Conservation (phyloP, 2,329 filamentous ascomycete genomes). For the Aspergillus carbonarius region DNA sequence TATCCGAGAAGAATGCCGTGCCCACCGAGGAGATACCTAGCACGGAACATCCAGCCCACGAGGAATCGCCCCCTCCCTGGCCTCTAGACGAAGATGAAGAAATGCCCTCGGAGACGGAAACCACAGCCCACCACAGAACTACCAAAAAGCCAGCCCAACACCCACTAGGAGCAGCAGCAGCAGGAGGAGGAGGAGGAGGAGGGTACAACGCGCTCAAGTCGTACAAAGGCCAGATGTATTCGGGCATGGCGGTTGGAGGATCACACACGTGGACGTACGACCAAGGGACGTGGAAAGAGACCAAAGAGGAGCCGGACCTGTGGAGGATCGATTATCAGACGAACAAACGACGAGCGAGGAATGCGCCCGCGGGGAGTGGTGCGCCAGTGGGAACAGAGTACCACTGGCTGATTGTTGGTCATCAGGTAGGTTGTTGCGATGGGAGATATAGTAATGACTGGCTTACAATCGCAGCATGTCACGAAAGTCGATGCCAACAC, state of each 20-base stretch:
- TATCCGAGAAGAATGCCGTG: constrained; percentile 10
- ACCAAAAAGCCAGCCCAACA: background rate
- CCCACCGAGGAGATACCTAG: background rate
- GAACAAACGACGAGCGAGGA: constrained; percentile 31
- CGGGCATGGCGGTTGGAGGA: constrained; percentile 39
- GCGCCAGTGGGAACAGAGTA: constrained; percentile 37
- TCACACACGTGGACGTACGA: constrained; percentile 41
- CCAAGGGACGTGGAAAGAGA: constrained; percentile 36
- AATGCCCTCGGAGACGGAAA: constrained; percentile 16
- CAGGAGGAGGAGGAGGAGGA: too few relatives aligned
- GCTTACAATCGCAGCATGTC: constrained; percentile 27
- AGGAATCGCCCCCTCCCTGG: background rate
- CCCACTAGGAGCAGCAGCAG: constrained; percentile 5
- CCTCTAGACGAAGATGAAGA: constrained; percentile 25
- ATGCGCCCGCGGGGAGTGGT: constrained; percentile 35
- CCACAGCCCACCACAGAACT: constrained; percentile 1
- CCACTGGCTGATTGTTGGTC: constrained; percentile 36
- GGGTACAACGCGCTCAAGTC: constrained; percentile 36
- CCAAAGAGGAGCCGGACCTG: constrained; percentile 36
- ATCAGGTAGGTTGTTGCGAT: constrained; percentile 28
- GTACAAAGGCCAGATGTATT: constrained; percentile 36
- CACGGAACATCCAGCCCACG: background rate
- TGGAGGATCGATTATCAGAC: constrained; percentile 36
- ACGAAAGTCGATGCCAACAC: constrained; percentile 38
- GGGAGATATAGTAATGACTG: background rate